These are phyloP conservation scores for Stemphylium lycopersici DNA, from an alignment of 2,329 filamentous ascomycete species.

Conservation along the genomic window DNA sequence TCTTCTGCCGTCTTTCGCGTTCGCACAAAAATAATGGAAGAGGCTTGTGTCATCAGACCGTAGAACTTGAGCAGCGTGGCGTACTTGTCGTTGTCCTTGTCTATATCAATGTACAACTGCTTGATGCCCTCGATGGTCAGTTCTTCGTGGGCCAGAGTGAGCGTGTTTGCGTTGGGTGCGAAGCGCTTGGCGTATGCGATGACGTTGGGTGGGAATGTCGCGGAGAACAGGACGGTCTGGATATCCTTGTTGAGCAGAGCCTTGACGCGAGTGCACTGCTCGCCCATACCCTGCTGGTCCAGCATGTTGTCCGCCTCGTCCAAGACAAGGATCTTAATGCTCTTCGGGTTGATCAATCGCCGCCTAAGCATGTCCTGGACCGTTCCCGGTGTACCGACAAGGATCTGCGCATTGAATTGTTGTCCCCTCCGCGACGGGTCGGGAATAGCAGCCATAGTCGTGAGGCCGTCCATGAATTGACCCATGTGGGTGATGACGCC, in stretches of 20 bases:
- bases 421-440: slow-evolving; percentile 72
- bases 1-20: slow-evolving; percentile 83
- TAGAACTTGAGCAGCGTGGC: slow-evolving; percentile 89
- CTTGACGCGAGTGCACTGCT: slow-evolving; percentile 93
- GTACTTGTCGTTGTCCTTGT: slow-evolving; percentile 82
- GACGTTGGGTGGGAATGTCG: slow-evolving; percentile 88
- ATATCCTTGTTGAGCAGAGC: slow-evolving; percentile 71
- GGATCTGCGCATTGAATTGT: slow-evolving; percentile 74
- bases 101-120: slow-evolving; percentile 96
- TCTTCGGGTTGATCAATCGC: slow-evolving; percentile 71
- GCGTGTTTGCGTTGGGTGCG: slow-evolving; percentile 82
- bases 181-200: slow-evolving; percentile 83
- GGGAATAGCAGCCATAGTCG: slow-evolving; percentile 82
- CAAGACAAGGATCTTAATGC: slow-evolving; percentile 82
- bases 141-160: slow-evolving; percentile 87
- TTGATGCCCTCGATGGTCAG: slow-evolving; percentile 97
- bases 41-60: slow-evolving; percentile 93
- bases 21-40: slow-evolving; percentile 98
- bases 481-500: slow-evolving; percentile 85
- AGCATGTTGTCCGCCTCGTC: slow-evolving; percentile 99
- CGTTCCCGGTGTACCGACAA: slow-evolving; percentile 93
- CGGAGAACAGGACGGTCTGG: slow-evolving; percentile 95
- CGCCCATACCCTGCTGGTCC: slow-evolving; percentile 91
- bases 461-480: slow-evolving; percentile 76
- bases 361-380: slow-evolving; percentile 85